These are phyloP conservation scores for Adansonia digitata DNA, from an alignment of 345 rosid species.

Conservation along the genomic window DNA sequence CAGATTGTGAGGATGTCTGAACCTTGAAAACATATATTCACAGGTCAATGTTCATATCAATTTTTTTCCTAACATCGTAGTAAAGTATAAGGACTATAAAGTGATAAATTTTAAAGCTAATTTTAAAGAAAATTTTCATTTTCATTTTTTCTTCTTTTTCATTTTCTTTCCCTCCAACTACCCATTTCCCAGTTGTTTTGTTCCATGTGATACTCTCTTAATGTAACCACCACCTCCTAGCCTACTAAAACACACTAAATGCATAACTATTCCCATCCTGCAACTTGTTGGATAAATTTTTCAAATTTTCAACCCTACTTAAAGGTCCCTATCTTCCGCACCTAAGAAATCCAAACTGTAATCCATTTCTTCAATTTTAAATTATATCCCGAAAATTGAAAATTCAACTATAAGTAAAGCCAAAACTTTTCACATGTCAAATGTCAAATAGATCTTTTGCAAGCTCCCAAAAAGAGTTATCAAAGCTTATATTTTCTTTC, in stretches of 20 bases:
- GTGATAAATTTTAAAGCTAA: too few species aligned
- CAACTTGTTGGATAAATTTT: neutral
- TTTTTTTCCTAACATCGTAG: too few species aligned
- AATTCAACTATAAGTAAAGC: neutral
- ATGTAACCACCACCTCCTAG: slow-evolving; percentile 1
- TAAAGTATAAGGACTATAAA: too few species aligned
- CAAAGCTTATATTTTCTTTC: neutral
- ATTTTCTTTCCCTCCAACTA: neutral
- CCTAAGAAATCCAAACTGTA: neutral
- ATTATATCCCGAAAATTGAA: neutral
- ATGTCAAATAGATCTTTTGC: neutral
- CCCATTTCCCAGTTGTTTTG: neutral
- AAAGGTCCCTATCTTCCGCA: neutral
- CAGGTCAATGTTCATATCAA: too few species aligned
- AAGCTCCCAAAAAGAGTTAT: neutral
- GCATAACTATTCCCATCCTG: neutral
- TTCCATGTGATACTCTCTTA: neutral
- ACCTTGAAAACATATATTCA: too few species aligned
- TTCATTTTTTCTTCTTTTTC: too few species aligned
- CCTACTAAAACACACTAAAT: neutral
- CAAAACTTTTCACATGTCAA: neutral
- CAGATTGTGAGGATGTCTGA: too few species aligned
- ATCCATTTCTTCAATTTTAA: neutral
- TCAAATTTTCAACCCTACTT: too few species aligned
- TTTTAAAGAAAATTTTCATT: neutral